Percentiles rank a stretch among this genome's conserved stretches.
Conservation (phyloP, 495 filamentous ascomycete genomes). For the Lasiosphaeria hispida region DNA sequence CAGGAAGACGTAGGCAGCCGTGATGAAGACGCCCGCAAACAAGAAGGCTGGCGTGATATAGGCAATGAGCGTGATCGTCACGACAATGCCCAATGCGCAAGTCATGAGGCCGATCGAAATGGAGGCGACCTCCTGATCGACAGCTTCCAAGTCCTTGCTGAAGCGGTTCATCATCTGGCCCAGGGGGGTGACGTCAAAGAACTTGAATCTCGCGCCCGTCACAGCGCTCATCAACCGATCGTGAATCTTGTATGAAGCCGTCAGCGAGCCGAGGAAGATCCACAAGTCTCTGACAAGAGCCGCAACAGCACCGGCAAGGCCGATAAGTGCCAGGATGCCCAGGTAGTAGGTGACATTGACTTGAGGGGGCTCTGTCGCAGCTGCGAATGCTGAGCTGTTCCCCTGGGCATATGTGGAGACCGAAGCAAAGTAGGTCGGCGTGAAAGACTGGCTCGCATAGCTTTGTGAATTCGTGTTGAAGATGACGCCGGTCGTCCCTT, state of each 20-base stretch:
- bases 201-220: slow-evolving; percentile 87
- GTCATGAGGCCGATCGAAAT: slow-evolving; percentile 68
- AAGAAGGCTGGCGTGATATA: slow-evolving; percentile 91
- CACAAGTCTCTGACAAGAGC: slow-evolving; percentile 79
- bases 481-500: slow-evolving; percentile 24
- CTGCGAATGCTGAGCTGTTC: slow-evolving; percentile 16
- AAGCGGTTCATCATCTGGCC: slow-evolving; percentile 99
- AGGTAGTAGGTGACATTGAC: slow-evolving; percentile 86
- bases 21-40: slow-evolving; percentile 83
- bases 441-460: slow-evolving; percentile 28
- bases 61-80: slow-evolving; percentile 88
- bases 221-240: slow-evolving; percentile 72
- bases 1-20: slow-evolving; percentile 73
- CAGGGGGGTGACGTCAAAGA: slow-evolving; percentile 95
- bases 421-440: slow-evolving; percentile 37
- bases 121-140: slow-evolving; percentile 95
- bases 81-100: slow-evolving; percentile 64
- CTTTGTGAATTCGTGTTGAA: slow-evolving; percentile 39
- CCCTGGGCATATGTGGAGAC: slow-evolving; percentile 33
- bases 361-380: slow-evolving; percentile 38
- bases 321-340: slow-evolving; percentile 75
- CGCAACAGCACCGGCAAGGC: slow-evolving; percentile 65
- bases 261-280: slow-evolving; percentile 88
- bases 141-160: slow-evolving; percentile 91
- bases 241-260: slow-evolving; percentile 85